These are phyloP conservation scores for Arabidopsis hybrid DNA, from an alignment of 441 rosid genomes.

Conservation along the genomic window DNA sequence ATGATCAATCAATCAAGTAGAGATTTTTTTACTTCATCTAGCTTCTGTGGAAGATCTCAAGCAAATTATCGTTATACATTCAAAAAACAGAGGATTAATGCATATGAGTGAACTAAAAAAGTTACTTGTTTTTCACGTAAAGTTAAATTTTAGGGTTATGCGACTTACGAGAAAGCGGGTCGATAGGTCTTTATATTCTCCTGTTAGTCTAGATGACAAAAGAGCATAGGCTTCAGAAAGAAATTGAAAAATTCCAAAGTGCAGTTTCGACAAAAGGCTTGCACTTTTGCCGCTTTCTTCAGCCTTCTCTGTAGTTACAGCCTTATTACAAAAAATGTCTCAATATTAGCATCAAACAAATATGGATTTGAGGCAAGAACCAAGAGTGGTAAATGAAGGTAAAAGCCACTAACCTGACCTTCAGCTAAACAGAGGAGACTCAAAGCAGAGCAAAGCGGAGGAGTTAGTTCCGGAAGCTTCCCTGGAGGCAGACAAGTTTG, in stretches of 20 bases:
- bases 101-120: neutral
- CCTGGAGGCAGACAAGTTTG: slow-evolving; percentile 49
- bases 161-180: slow-evolving; percentile 60
- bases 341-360: slow-evolving; percentile 6
- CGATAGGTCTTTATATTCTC: slow-evolving; percentile 62
- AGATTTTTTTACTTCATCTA: neutral
- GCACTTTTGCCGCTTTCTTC: slow-evolving; percentile 64
- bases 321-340: slow-evolving; percentile 45
- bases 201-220: slow-evolving; percentile 42
- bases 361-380: neutral
- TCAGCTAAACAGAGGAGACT: slow-evolving; percentile 82
- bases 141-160: neutral
- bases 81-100: slow-evolving; percentile 10
- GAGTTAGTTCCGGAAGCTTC: slow-evolving; percentile 67
- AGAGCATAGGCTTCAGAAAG: slow-evolving; percentile 58
- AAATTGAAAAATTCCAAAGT: slow-evolving; percentile 66
- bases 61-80: neutral
- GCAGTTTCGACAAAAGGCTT: slow-evolving; percentile 72
- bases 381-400: neutral
- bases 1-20: slow-evolving; percentile 9
- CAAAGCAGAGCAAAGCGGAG: slow-evolving; percentile 57
- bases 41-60: neutral
- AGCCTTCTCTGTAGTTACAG: slow-evolving; percentile 62
- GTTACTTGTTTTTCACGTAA: neutral
- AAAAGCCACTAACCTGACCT: slow-evolving; percentile 67